These are phyloP conservation scores for Plenodomus tracheiphilus DNA, from an alignment of 2,329 filamentous ascomycete species.

Conservation along the genomic window DNA sequence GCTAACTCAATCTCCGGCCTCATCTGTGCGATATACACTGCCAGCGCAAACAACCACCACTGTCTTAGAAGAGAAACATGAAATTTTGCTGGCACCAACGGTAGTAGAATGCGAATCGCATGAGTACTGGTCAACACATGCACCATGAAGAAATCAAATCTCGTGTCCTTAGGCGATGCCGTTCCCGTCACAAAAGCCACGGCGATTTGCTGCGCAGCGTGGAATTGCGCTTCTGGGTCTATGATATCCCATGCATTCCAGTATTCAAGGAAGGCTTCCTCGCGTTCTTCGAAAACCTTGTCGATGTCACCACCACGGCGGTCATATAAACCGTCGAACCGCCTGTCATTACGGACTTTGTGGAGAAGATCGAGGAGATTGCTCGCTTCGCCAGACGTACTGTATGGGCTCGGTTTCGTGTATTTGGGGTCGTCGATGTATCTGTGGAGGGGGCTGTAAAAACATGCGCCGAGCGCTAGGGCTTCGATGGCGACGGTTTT, in stretches of 20 bases:
- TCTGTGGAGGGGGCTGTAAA: conserved; percentile 60
- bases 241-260: conserved; percentile 82
- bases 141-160: conserved; percentile 82
- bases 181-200: conserved; percentile 64
- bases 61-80: conserved; percentile 76
- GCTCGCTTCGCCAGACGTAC: conserved; percentile 45
- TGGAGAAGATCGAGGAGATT: conserved; percentile 72
- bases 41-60: conserved; percentile 86
- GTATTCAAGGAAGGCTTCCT: conserved; percentile 76
- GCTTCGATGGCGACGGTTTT: conserved; percentile 89
- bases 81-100: conserved; percentile 71
- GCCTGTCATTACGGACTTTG: conserved; percentile 68
- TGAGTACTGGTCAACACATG: conserved; percentile 80
- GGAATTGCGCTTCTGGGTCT: conserved; percentile 74
- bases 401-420: conserved; percentile 64
- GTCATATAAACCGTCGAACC: conserved; percentile 69
- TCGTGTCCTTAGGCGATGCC: conserved; percentile 49
- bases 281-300: conserved; percentile 68
- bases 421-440: conserved; percentile 74
- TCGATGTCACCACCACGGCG: conserved; percentile 67
- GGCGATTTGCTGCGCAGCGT: conserved; percentile 65
- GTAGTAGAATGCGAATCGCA: conserved; percentile 82
- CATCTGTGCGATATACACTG: conserved; percentile 74
- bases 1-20: conserved; percentile 73
- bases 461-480: conserved; percentile 67